Evolutionary conservation across 2,329 filamentous ascomycete species (phyloP).

Genomic region (Aureobasidium subglaciale): DNA sequence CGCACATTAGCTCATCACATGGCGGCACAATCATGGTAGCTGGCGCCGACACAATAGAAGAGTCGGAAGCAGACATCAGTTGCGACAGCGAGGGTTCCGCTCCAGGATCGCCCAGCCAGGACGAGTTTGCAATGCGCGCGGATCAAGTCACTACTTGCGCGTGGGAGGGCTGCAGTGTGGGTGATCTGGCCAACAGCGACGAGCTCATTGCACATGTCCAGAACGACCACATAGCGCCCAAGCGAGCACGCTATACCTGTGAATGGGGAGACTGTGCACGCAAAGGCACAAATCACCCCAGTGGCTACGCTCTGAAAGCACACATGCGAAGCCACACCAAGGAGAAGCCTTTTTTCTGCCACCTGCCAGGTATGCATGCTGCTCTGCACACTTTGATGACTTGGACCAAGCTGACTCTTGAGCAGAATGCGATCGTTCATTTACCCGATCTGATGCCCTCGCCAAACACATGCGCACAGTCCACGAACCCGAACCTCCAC

Average conservation of each 20-base stretch:
- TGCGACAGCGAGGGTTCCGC: constrained; percentile 80
- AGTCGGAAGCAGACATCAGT: constrained; percentile 60
- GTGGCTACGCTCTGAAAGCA: constrained; percentile 89
- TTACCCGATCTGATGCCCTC: constrained; percentile 89
- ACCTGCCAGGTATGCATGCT: constrained; percentile 65
- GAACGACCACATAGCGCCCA: constrained; percentile 76
- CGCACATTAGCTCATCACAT: background rate
- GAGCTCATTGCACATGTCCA: constrained; percentile 53
- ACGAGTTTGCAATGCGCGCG: constrained; percentile 34
- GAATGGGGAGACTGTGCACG: constrained; percentile 87
- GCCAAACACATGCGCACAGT: constrained; percentile 99
- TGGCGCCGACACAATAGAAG: constrained; percentile 31
- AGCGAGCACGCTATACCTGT: constrained; percentile 96
- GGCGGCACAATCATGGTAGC: constrained; percentile 13
- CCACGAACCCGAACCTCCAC: constrained; percentile 86
- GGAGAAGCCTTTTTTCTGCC: constrained; percentile 98
- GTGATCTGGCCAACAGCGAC: constrained; percentile 45
- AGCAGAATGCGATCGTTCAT: constrained; percentile 90
- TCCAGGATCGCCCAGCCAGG: constrained; percentile 47
- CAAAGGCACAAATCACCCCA: constrained; percentile 87
- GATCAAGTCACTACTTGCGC: constrained; percentile 43
- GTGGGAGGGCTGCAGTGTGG: constrained; percentile 45
- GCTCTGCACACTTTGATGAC: background rate
- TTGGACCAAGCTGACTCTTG: background rate
- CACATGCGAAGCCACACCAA: constrained; percentile 97